Evolutionary conservation across 257 asterid species (phyloP).

Genomic region (Solanum pinnatisectum): DNA sequence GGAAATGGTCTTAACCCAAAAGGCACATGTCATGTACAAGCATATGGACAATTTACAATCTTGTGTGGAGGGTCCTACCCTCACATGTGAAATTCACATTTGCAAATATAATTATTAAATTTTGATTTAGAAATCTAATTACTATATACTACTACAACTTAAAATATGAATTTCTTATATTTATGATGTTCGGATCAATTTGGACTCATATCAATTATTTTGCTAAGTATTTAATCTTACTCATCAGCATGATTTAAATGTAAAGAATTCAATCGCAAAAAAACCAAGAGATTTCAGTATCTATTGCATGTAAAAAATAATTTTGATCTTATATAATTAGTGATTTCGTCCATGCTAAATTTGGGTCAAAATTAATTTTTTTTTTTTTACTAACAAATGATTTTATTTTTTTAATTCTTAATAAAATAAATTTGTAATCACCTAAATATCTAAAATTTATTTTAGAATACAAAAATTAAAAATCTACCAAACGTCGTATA

Average conservation of each 20-base stretch:
- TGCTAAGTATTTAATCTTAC: no score
- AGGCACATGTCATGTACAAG: conserved; percentile 48
- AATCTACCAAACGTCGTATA: background rate
- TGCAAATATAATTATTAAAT: background rate
- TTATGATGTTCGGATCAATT: no score
- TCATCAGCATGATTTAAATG: no score
- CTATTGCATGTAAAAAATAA: no score
- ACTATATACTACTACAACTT: background rate
- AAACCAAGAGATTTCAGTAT: no score
- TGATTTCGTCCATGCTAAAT: no score
- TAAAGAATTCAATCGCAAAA: no score
- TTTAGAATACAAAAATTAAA: background rate
- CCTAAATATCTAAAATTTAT: background rate
- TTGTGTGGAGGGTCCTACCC: conserved; percentile 26
- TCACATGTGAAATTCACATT: conserved; percentile 44
- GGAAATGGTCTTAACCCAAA: background rate
- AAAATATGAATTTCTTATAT: no score
- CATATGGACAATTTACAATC: conserved; percentile 27
- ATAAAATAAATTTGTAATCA: background rate
- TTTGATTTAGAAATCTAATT: background rate
- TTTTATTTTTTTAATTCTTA: background rate
- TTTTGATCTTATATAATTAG: no score
- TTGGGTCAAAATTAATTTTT: no score
- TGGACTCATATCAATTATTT: background rate
- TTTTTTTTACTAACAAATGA: background rate